Evolutionary conservation across 495 filamentous ascomycete species (phyloP), one percentile per base, ranked within the genome.

Genomic region (Neurospora sp.): DNA sequence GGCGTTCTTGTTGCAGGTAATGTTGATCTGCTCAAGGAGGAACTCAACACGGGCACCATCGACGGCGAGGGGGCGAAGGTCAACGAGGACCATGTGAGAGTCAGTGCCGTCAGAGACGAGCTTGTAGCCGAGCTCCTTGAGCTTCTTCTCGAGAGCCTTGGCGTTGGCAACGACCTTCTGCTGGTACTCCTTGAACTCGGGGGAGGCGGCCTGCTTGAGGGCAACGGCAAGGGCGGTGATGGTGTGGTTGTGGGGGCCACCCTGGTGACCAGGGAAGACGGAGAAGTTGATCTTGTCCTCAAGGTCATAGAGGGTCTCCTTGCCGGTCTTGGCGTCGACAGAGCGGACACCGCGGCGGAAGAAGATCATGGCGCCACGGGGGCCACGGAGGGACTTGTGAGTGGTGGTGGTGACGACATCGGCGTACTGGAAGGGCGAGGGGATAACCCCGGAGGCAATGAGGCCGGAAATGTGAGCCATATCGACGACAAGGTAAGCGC

Each of bases 321-420:
- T 96, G 77, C 93, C 93, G 72, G 89, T 88, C 90, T 98, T 98
- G 82, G 91, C 85, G 81, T 98, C 93, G 66, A 90, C 90, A 80
- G 90, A 92, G 78, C 95, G 90, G 71, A 98, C 92, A 79, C 96
- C 96, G 85, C 95, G 96, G 80, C 96, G 93, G 90, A 93, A 99
- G 89, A 99, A 99, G 85, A 99, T 99, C 96, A 99, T 99, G 81
- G 96, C 96, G 81, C 96, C 96, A 84, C 96, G 92, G 72, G 96
- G 96, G 71, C 96, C 96, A 87, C 96, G 93, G 79, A 99, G 93
- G 70, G 95, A 97, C 90, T 99, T 99, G 90, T 99, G 96, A 70
- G 96, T 99, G 73, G 96, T 99, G 73, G 96, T 99, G 75, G 96
- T 99, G 73, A 99, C 96, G 72, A 99, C 92, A 83, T 98, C 96